phyloP scores from a whole-genome alignment of 805 yeast genomes.

The Hanseniaspora nectarophila region DNA sequence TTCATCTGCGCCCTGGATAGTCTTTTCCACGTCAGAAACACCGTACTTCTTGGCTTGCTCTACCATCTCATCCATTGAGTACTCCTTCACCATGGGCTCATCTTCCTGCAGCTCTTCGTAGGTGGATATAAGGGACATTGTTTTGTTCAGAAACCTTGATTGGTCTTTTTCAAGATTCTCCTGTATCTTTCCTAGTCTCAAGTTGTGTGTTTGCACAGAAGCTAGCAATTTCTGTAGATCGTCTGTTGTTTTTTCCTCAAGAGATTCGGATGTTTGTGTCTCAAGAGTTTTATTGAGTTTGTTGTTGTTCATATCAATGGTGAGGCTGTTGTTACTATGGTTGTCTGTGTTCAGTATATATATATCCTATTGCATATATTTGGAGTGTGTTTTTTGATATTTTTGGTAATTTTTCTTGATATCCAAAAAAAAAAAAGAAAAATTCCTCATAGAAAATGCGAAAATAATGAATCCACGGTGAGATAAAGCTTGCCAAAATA shows the following conservation, averaged over 20 bases:
- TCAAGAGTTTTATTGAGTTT: background rate
- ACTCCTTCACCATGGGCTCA: background rate
- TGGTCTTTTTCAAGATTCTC: constrained; percentile 9
- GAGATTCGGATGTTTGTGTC: background rate
- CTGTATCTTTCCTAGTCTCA: constrained; percentile 1
- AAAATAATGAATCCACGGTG: no score
- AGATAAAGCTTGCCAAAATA: no score
- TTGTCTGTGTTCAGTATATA: no score
- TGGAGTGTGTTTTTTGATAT: no score
- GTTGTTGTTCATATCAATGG: background rate
- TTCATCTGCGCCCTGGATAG: background rate
- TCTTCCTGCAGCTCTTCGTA: constrained; percentile 7
- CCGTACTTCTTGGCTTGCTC: background rate
- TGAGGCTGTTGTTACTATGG: background rate
- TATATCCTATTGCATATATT: no score
- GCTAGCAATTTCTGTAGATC: background rate
- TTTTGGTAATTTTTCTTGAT: no score
- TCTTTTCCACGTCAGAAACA: background rate
- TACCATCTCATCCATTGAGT: background rate
- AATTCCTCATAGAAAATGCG: background rate
- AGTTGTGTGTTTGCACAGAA: background rate
- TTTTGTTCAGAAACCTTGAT: background rate
- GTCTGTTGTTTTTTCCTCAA: background rate
- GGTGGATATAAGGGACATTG: background rate
- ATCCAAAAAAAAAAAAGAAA: background rate